Evolutionary conservation across 257 asterid species (phyloP).

Genomic region (Nicotiana paniculata): DNA sequence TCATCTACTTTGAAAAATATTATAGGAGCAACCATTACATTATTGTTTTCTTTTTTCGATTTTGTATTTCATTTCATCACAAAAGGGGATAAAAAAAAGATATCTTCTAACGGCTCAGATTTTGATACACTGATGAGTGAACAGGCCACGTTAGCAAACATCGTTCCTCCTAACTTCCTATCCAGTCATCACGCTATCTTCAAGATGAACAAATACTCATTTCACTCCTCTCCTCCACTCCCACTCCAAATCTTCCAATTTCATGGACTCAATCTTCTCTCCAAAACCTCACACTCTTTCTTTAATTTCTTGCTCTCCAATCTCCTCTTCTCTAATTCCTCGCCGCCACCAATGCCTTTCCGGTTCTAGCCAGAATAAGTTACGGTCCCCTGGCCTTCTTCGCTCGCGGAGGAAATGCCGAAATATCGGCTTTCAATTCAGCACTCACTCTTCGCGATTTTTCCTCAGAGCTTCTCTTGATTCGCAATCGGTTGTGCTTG

Average conservation of each 20-base stretch:
- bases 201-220: constrained; percentile 8
- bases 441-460: constrained; percentile 22
- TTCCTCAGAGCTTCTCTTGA: constrained; percentile 57
- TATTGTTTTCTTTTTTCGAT: not conserved
- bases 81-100: not conserved
- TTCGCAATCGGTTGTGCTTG: constrained; percentile 43
- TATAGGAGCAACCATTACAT: too few relatives aligned
- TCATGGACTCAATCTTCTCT: constrained; percentile 57
- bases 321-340: constrained; percentile 27
- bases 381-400: constrained; percentile 40
- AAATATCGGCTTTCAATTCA: constrained; percentile 37
- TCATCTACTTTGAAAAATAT: too few relatives aligned
- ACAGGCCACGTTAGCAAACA: constrained; percentile 19
- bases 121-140: not conserved
- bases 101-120: not conserved
- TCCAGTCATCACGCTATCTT: constrained; percentile 36
- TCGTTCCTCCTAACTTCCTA: constrained; percentile 19
- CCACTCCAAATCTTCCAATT: constrained; percentile 2
- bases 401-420: constrained; percentile 35
- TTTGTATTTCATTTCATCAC: not conserved
- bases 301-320: constrained; percentile 32
- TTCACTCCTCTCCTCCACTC: constrained; percentile 3
- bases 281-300: constrained; percentile 37
- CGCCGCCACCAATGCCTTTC: constrained; percentile 40
- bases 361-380: constrained; percentile 36